phyloP scores from a whole-genome alignment of 1,139 yeast species.

The Geotrichum klebahnii region DNA sequence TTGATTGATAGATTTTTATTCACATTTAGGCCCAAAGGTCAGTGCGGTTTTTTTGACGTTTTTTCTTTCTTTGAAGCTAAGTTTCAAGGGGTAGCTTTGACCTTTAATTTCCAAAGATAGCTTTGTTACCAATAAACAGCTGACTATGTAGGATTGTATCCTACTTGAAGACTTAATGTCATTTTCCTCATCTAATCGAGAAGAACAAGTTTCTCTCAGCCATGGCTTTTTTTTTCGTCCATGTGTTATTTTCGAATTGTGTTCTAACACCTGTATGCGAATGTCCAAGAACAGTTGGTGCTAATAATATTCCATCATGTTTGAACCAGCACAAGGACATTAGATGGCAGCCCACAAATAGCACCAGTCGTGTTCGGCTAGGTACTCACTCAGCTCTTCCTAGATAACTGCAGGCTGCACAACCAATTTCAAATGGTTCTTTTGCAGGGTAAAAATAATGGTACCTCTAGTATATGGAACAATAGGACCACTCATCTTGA shows the following conservation, averaged over 20 bases:
- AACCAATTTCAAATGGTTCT: slow-evolving; percentile 57
- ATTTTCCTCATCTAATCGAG: too few species aligned
- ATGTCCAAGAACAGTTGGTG: slow-evolving; percentile 67
- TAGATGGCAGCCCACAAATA: slow-evolving; percentile 70
- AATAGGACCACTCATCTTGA: slow-evolving; percentile 58
- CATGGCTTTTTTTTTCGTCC: slow-evolving; percentile 55
- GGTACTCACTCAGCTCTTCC: slow-evolving; percentile 55
- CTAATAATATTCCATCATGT: too few species aligned
- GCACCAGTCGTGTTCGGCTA: slow-evolving; percentile 45
- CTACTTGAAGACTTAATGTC: slow-evolving; percentile 60
- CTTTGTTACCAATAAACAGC: slow-evolving; percentile 63
- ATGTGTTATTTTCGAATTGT: slow-evolving; percentile 65
- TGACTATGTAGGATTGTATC: slow-evolving; percentile 66
- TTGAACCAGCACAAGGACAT: too few species aligned
- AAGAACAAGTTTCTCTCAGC: slow-evolving; percentile 67
- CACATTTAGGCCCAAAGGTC: slow-evolving; percentile 85
- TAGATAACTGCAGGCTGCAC: slow-evolving; percentile 70
- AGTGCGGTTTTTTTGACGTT: slow-evolving; percentile 64
- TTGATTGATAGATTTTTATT: slow-evolving; percentile 80
- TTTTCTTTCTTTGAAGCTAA: too few species aligned
- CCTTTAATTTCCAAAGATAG: slow-evolving; percentile 65
- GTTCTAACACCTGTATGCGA: slow-evolving; percentile 63
- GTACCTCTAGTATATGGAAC: slow-evolving; percentile 79
- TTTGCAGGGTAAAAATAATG: slow-evolving; percentile 52
- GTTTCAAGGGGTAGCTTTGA: slow-evolving; percentile 67